Percentiles rank a stretch among this genome's conserved stretches.
phyloP scores from a whole-genome alignment of 2,329 filamentous ascomycete species.

The Golovinomyces cichoracearum region DNA sequence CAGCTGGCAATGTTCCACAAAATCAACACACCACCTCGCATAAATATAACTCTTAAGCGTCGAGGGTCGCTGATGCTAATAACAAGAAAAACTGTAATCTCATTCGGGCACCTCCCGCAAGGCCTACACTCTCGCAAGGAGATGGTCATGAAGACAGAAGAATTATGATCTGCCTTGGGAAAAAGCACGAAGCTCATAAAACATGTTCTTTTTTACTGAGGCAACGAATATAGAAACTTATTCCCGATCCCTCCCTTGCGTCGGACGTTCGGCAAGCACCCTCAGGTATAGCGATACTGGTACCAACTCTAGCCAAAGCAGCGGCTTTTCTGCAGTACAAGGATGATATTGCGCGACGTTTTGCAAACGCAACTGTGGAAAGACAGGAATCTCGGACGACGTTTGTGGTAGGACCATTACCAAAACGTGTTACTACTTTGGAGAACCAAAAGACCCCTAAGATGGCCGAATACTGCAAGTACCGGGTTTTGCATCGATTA shows the following conservation, averaged over 20 bases:
- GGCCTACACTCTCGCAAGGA: background rate
- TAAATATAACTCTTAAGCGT: background rate
- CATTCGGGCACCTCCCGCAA: background rate
- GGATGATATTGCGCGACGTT: background rate
- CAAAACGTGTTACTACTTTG: background rate
- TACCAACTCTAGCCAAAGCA: background rate
- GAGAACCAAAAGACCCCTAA: background rate
- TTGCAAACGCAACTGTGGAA: background rate
- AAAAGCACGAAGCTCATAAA: background rate
- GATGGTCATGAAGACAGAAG: background rate
- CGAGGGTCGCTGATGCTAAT: background rate
- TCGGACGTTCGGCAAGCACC: background rate
- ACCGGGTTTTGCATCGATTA: background rate
- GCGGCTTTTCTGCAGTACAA: background rate
- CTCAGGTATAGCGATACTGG: background rate
- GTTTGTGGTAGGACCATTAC: background rate
- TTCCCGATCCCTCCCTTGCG: background rate
- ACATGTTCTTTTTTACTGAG: background rate
- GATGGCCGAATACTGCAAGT: background rate
- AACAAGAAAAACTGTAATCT: background rate
- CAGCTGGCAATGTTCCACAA: background rate
- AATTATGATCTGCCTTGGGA: background rate
- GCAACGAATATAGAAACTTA: background rate
- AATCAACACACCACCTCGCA: background rate
- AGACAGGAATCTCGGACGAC: background rate